Percentiles rank a stretch among this genome's conserved stretches.
Conservation (phyloP, 371 early-diverging fungal genomes). For the Mortierella sp. region DNA sequence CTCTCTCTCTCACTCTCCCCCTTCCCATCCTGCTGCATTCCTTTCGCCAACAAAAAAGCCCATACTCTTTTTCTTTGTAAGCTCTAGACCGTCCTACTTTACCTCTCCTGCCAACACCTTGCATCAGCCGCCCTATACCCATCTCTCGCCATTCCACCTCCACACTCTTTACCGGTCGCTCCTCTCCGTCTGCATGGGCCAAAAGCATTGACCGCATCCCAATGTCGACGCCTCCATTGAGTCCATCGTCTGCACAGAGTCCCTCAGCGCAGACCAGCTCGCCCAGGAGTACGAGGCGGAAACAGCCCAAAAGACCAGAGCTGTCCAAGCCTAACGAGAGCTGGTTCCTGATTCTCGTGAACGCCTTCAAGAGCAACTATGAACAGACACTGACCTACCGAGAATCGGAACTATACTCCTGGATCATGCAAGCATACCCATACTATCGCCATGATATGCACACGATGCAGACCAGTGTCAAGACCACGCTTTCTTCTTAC, state of each 20-base stretch:
- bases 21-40: constrained; percentile 1
- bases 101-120: constrained; percentile 1
- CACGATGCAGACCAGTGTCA: constrained; percentile 54
- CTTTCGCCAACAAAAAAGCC: background rate
- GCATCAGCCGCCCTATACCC: background rate
- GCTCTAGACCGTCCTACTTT: background rate
- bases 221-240: constrained; percentile 47
- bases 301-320: constrained; percentile 23
- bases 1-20: constrained; percentile 3
- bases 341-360: constrained; percentile 55
- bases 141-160: background rate
- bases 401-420: constrained; percentile 51
- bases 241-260: constrained; percentile 35
- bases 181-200: background rate
- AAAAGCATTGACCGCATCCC: background rate
- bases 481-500: constrained; percentile 45
- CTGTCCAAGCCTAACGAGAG: constrained; percentile 52
- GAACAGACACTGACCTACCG: constrained; percentile 53
- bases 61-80: too few species aligned
- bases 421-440: constrained; percentile 55
- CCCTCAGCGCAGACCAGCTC: constrained; percentile 22
- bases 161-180: background rate
- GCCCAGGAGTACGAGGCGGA: constrained; percentile 24
- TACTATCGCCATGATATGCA: constrained; percentile 53
- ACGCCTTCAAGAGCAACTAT: constrained; percentile 56